Base-by-base conservation (phyloP, 2,329 filamentous ascomycete genomes). In the Pezicula radicicola region DNA sequence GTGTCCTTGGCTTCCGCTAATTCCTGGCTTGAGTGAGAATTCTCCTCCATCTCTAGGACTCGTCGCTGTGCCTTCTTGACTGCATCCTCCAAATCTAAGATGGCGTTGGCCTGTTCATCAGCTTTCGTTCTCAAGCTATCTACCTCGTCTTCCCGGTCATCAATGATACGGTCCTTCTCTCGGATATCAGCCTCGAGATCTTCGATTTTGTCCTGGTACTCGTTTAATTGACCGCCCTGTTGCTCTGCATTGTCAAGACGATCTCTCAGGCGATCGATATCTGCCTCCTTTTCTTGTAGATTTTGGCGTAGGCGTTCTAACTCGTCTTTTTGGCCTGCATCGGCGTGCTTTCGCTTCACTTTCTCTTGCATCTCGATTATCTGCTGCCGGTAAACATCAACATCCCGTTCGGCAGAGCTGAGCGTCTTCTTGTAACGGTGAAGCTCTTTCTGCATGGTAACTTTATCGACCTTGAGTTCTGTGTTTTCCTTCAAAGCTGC, bases 401-500 rank as follows among this genome's bases (percentile, higher is more conserved):
- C 78, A 55, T 97, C 91, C 58, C 85, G 86, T 72, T 97, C 92
- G 3, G 93, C 92, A 19, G 84, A 81, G 18, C 82, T 83, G 10
- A 99, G 76, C 39, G 87, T 87, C 68, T 96, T 97, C 67, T 89
- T 89, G 73, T 93, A 94, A 58, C 85, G 85, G 60, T 88, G 84
- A 16, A 99, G 78, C 62, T 99, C 94, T 54, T 87, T 83, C 66
- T 94, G 86, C 83, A 97, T 88, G 0, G 90, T 93, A 54, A 95
- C 83, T 66, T 90, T 90, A 71, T 94, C 88, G 53, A 96, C 91
- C 70, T 97, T 97, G 50, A 99, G 83, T 59, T 96, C 92, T 4
- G 94, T 95, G 66, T 99, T 99, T 71, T 99, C 94, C 66, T 89
- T 91, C 27, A 99, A 75, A 3, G 93, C 91, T 28, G 85, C 84